A percentile compares a stretch with the other conserved stretches of the same genome.
These are phyloP conservation scores for Neopestalotiopsis rosae DNA, from an alignment of 2,329 filamentous ascomycete species.

Conservation along the genomic window DNA sequence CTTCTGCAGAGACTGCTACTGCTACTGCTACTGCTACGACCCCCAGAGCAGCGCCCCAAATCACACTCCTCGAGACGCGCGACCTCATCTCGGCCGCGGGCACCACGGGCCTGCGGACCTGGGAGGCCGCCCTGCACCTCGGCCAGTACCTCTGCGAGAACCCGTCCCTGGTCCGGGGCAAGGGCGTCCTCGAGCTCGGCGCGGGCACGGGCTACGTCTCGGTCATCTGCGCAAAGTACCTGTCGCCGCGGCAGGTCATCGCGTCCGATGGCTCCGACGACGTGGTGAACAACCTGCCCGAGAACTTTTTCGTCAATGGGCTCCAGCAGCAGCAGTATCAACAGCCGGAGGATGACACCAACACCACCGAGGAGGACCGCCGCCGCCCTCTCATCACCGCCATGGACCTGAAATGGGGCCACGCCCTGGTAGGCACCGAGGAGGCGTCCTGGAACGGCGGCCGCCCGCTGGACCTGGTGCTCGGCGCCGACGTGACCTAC, in stretches of 20 bases:
- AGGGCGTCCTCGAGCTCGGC: constrained; percentile 73
- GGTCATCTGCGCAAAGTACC: constrained; percentile 72
- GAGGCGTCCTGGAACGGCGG: constrained; percentile 57
- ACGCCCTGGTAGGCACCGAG: constrained; percentile 62
- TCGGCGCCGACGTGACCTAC: constrained; percentile 83
- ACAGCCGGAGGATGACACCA: too few species aligned
- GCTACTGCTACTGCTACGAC: too few species aligned
- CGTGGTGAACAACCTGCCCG: constrained; percentile 70
- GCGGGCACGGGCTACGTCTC: constrained; percentile 79
- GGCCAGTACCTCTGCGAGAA: constrained; percentile 69
- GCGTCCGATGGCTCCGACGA: constrained; percentile 78
- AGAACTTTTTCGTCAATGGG: constrained; percentile 72
- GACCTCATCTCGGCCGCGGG: constrained; percentile 72
- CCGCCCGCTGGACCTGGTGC: constrained; percentile 62
- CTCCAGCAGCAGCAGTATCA: constrained; percentile 46
- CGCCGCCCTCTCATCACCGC: constrained; percentile 49
- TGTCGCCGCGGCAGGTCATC: constrained; percentile 63
- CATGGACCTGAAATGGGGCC: constrained; percentile 69
- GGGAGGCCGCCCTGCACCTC: constrained; percentile 80
- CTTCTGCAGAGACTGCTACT: background rate
- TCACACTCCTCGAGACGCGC: constrained; percentile 73
- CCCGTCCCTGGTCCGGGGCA: constrained; percentile 51
- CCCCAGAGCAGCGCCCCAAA: constrained; percentile 27
- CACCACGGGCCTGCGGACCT: constrained; percentile 79
- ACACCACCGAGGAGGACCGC: constrained; percentile 33